A percentile compares a stretch with the other conserved stretches of the same genome.
These are phyloP conservation scores for Neurospora sp. DNA, from an alignment of 2,329 filamentous ascomycete species.

Conservation along the genomic window DNA sequence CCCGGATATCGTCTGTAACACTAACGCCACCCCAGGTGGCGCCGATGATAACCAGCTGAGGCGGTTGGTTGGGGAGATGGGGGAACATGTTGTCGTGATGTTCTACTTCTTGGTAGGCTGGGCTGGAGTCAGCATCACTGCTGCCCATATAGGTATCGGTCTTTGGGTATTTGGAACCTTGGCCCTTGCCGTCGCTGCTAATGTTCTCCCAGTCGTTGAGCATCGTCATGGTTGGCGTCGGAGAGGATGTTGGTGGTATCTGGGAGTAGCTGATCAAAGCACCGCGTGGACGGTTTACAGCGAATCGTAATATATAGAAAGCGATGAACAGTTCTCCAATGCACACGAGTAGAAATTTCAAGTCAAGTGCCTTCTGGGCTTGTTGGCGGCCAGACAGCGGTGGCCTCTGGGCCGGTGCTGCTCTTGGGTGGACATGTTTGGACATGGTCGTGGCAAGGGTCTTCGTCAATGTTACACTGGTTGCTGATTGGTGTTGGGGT, in stretches of 20 bases:
- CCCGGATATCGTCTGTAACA: slow-evolving; percentile 11
- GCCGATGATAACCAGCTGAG: slow-evolving; percentile 11
- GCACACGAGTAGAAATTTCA: not conserved
- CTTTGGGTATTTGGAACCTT: not conserved
- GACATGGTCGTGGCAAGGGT: not conserved
- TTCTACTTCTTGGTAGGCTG: slow-evolving; percentile 8
- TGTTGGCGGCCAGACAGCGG: not conserved
- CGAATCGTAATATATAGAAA: not conserved
- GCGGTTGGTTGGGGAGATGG: slow-evolving; percentile 3
- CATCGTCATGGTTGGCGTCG: not conserved
- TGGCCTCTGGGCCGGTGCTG: not conserved
- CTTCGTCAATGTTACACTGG: not conserved
- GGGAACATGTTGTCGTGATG: not conserved
- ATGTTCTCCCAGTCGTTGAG: not conserved
- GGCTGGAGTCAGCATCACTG: slow-evolving; percentile 4
- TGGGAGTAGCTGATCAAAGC: not conserved
- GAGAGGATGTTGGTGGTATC: not conserved
- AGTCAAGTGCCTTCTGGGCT: not conserved
- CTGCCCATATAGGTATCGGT: not conserved
- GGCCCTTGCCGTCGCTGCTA: not conserved
- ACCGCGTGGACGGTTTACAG: too few species aligned
- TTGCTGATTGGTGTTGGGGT: not conserved
- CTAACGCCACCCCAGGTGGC: slow-evolving; percentile 17
- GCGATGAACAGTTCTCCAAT: not conserved
- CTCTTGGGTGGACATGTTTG: not conserved